Base-by-base conservation (phyloP, 371 early-diverging fungal genomes). In the Massospora cicadina region DNA sequence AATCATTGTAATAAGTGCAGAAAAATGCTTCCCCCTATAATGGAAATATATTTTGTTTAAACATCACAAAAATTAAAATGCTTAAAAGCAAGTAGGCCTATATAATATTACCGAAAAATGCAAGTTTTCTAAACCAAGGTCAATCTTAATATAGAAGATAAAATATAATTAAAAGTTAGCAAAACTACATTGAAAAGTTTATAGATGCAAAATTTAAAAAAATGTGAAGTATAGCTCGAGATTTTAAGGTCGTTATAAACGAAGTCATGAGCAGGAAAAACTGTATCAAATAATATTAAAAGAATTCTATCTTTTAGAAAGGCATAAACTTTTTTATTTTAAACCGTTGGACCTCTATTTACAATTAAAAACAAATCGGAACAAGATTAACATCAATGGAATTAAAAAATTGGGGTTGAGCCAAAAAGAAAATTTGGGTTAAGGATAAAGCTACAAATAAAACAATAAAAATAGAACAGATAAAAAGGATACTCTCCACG, bases 401-500 rank as follows among this genome's bases (percentile, higher is more conserved):
- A n/a, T n/a, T n/a, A 43, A 5, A 43, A 43, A 10, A 17, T 17
- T 5, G 43, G 10, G 17, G 17, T 43, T 43, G 43, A 10, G 17
- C 43, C 5, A 43, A 17, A 10, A 43, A 43, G 43, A 43, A 17
- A 10, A 10, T 17, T 17, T 43, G 43, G 43, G 43, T 43, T 43
- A 43, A 43, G 43, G 17, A 43, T 43, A 43, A 43, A n/a, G n/a
- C n/a, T 43, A 43, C 5, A 17, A 43, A 10, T 17, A 10, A 43
- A 43, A 43, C 5, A 43, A 10, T 17, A 43, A 43, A 43, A 5
- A 43, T 43, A 43, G 17, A 43, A 10, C 43, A n/a, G n/a, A n/a
- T n/a, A 43, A 43, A 43, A 43, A 43, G 43, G 43, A 43, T 74
- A 68, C 68, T 71, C 72, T 63, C 76, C 79, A 12, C 76, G 79